Base-by-base conservation (phyloP, 2,329 filamentous ascomycete species). In the Akanthomyces uredinophilus region DNA sequence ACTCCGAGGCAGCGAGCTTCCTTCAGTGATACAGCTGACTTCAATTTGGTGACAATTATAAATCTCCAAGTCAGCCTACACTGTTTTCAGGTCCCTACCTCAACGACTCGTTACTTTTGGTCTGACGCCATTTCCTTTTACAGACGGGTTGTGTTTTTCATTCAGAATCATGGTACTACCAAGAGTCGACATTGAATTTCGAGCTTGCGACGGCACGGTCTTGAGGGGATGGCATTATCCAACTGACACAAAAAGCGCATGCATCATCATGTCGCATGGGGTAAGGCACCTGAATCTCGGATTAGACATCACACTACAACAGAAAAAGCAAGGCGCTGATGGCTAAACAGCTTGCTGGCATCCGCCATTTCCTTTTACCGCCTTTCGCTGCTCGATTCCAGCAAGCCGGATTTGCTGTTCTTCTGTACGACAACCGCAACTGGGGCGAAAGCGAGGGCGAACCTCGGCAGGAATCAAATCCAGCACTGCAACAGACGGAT, bases 381-480 rank as follows among this genome's bases (percentile, higher is more conserved):
- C 46, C 56, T 24, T 63, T 66, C 22, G 66, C 66, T 6, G 11
- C 24, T 11, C 55, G 39, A 22, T 64, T 66, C 41, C 65, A 65
- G 49, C 47, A 53, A 27, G 60, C 63, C 1, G 66, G 66, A 14
- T 64, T 63, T 35, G 54, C 43, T 22, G 56, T 57, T 13, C 52
- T 67, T 1, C 2, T 62, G 11, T 67, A 66, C 32, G 66, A 67
- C 41, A 65, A 67, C 49, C 65, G 66, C 14, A 54, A 55, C 41
- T 63, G 53, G 39, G 66, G 66, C 24, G 65, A 66, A 20, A 67
- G 66, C 24, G 66, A 65, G 13, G 59, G 61, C 8, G 65, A 56
- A 32, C 62, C 65, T 27, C 41, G 54, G 20, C 62, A 66, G 37
- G 56, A 49, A 27, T 63, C 27, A 62, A 67, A 29, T 65, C 65